Evolutionary conservation across 257 asterid species (phyloP).

Genomic region (Thymus mandschuricus): DNA sequence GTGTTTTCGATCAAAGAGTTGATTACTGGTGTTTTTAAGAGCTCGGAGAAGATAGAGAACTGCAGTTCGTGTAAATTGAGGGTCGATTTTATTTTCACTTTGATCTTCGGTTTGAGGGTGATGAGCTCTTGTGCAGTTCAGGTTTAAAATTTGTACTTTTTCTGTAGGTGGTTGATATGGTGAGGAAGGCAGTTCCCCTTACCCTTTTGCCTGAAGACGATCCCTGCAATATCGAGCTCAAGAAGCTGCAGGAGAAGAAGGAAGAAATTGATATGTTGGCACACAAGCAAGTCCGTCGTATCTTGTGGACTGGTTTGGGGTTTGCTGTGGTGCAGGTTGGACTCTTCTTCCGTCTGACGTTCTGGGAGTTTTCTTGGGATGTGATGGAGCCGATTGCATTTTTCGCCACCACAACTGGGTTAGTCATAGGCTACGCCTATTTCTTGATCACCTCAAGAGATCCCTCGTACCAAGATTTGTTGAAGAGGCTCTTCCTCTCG

Average conservation of each 20-base stretch:
- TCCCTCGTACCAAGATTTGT: slow-evolving; percentile 77
- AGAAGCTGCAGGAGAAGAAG: slow-evolving; percentile 60
- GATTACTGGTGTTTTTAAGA: neutral
- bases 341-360: slow-evolving; percentile 89
- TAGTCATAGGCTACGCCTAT: slow-evolving; percentile 82
- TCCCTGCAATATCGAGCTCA: slow-evolving; percentile 62
- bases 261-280: slow-evolving; percentile 72
- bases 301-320: slow-evolving; percentile 79
- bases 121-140: neutral
- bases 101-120: neutral
- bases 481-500: slow-evolving; percentile 82
- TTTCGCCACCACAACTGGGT: slow-evolving; percentile 73
- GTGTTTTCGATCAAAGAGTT: slow-evolving; percentile 17
- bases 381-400: slow-evolving; percentile 96
- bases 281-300: slow-evolving; percentile 83
- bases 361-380: slow-evolving; percentile 98
- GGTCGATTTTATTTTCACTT: neutral
- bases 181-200: slow-evolving; percentile 78
- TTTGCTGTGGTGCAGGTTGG: slow-evolving; percentile 64
- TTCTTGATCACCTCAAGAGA: slow-evolving; percentile 87
- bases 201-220: slow-evolving; percentile 72
- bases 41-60: slow-evolving; percentile 18
- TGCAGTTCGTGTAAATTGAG: neutral
- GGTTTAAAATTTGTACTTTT: neutral
- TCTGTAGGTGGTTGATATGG: slow-evolving; percentile 76